phyloP scores from a whole-genome alignment of 441 rosid genomes.

The Bocquillonia castaneifolia region DNA sequence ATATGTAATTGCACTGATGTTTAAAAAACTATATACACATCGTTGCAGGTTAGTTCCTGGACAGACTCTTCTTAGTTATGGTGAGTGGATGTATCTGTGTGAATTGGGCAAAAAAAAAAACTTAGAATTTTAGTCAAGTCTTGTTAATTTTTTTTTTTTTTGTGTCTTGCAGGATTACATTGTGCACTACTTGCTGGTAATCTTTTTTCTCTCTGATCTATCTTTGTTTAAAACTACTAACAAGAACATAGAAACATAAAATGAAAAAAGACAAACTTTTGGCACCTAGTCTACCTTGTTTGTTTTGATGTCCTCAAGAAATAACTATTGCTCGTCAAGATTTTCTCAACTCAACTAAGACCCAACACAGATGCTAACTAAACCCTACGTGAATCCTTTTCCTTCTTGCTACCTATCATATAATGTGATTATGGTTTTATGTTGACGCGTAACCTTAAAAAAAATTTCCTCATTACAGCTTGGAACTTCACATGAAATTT shows the following conservation, averaged over 20 bases:
- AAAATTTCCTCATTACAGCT: not conserved
- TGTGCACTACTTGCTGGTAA: constrained; percentile 89
- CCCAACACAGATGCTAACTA: not conserved
- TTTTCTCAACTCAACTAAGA: not conserved
- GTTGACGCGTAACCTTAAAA: not conserved
- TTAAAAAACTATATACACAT: not conserved
- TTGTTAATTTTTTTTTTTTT: constrained; percentile 17
- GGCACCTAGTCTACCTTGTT: not conserved
- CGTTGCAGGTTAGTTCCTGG: constrained; percentile 81
- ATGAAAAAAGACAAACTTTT: not conserved
- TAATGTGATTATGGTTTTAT: not conserved
- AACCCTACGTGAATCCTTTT: not conserved
- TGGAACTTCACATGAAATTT: not conserved
- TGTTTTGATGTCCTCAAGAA: not conserved
- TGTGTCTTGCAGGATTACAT: constrained; percentile 62
- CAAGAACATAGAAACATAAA: not conserved
- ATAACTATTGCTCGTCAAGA: not conserved
- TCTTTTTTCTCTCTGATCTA: not conserved
- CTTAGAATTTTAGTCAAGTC: constrained; percentile 15
- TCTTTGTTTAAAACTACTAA: not conserved
- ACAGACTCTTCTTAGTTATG: constrained; percentile 77
- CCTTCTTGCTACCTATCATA: not conserved
- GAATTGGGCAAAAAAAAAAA: not conserved
- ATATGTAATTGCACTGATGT: not conserved
- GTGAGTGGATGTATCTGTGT: constrained; percentile 35